Evolutionary conservation across 805 yeast genomes (phyloP).

Genomic region (Diddensiella transvaalensis): DNA sequence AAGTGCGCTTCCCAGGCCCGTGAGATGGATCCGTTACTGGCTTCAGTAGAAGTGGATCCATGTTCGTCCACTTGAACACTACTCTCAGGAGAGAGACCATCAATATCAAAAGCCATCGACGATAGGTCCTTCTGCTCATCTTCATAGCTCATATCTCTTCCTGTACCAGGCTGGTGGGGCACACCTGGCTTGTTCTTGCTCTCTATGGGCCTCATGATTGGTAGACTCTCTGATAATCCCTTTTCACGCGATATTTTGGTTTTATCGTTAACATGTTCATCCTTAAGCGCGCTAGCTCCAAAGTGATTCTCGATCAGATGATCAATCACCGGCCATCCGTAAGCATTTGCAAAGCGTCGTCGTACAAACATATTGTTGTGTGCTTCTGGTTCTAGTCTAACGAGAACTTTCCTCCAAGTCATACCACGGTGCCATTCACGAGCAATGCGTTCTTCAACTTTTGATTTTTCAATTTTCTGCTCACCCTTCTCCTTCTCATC

Average conservation of each 20-base stretch:
- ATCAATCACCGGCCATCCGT: slow-evolving; percentile 91
- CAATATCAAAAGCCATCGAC: slow-evolving; percentile 14
- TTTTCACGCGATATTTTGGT: neutral
- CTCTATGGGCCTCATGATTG: neutral
- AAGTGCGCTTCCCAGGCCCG: slow-evolving; percentile 25
- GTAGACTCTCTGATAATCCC: neutral
- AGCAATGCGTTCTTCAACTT: slow-evolving; percentile 76
- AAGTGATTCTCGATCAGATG: slow-evolving; percentile 73
- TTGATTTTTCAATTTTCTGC: slow-evolving; percentile 32
- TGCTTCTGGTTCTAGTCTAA: slow-evolving; percentile 84
- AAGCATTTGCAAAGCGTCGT: slow-evolving; percentile 84
- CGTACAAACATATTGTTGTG: slow-evolving; percentile 91
- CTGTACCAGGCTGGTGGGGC: neutral
- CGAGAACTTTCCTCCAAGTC: slow-evolving; percentile 90
- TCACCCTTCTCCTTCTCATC: slow-evolving; percentile 7
- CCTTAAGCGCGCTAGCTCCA: slow-evolving; percentile 7
- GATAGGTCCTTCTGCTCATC: slow-evolving; percentile 14
- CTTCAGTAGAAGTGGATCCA: slow-evolving; percentile 2
- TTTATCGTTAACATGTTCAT: neutral
- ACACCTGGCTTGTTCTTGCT: neutral
- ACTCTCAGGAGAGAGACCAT: slow-evolving; percentile 1
- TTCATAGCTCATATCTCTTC: neutral
- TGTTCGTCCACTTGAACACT: neutral
- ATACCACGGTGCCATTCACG: slow-evolving; percentile 79
- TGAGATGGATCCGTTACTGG: slow-evolving; percentile 7